phyloP scores from a whole-genome alignment of 352 stramenopile species.

The Phytophthora melonis region DNA sequence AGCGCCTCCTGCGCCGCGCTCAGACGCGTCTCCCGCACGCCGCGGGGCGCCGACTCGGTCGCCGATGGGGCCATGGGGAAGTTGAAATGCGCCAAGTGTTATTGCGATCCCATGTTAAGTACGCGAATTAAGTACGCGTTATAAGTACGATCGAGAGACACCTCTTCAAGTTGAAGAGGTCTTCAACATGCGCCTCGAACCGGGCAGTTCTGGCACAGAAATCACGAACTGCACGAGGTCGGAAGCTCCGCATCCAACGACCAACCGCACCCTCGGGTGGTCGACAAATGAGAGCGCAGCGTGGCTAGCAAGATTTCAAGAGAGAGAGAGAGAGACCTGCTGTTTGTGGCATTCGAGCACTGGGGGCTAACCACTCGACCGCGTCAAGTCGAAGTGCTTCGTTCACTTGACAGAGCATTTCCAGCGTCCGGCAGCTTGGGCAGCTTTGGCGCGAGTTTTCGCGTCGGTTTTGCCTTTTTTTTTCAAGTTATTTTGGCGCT shows the following conservation, averaged over 20 bases:
- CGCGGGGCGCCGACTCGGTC: neutral
- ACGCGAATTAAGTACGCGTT: neutral
- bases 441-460: too few species aligned
- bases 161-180: neutral
- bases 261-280: too few species aligned
- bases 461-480: neutral
- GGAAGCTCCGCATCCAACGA: too few species aligned
- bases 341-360: too few species aligned
- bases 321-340: too few species aligned
- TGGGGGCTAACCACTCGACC: too few species aligned
- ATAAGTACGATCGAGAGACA: neutral
- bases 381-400: neutral
- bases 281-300: too few species aligned
- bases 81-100: neutral
- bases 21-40: slow-evolving; percentile 57
- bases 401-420: neutral
- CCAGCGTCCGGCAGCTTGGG: too few species aligned
- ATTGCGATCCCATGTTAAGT: neutral
- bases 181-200: too few species aligned
- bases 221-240: too few species aligned
- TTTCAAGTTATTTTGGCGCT: neutral
- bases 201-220: too few species aligned
- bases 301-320: too few species aligned
- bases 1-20: slow-evolving; percentile 59
- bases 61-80: neutral